Conservation (phyloP, 2,329 filamentous ascomycete genomes). For the Golovinomyces cichoracearum region DNA sequence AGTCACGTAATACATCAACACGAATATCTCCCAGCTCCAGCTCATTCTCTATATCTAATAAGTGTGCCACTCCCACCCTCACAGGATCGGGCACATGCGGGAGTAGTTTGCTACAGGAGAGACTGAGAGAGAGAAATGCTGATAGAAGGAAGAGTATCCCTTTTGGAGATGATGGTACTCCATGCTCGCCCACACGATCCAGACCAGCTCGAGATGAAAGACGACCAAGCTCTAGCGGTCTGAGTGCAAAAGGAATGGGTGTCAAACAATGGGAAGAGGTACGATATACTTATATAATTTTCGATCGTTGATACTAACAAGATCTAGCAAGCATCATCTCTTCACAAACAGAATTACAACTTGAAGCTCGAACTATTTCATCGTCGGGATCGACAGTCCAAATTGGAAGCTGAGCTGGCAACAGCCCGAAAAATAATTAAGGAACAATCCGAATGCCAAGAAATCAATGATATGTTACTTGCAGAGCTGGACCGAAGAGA, state of each 20-base stretch:
- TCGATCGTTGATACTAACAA: conserved; percentile 3
- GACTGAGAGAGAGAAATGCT: conserved; percentile 14
- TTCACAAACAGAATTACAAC: conserved; percentile 55
- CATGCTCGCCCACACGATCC: conserved; percentile 13
- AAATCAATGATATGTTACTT: conserved; percentile 31
- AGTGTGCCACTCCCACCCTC: not conserved
- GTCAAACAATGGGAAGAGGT: conserved; percentile 44
- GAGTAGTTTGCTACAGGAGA: conserved; percentile 14
- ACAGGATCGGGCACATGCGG: conserved; percentile 5
- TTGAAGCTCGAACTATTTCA: conserved; percentile 49
- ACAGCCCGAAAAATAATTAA: conserved; percentile 20
- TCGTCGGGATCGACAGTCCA: conserved; percentile 34
- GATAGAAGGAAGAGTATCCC: conserved; percentile 11
- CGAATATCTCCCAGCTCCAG: conserved; percentile 5
- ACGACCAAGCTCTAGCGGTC: conserved; percentile 12
- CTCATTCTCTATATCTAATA: conserved; percentile 5
- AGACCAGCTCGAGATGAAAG: conserved; percentile 8
- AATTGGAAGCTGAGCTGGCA: conserved; percentile 31
- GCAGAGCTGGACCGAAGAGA: conserved; percentile 40
- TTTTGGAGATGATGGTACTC: conserved; percentile 7
- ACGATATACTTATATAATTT: conserved; percentile 7
- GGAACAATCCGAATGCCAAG: conserved; percentile 24
- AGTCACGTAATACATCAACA: not conserved
- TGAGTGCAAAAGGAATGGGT: conserved; percentile 25
- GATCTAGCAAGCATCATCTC: conserved; percentile 32